Percentiles rank a stretch among this genome's conserved stretches.
Conservation (phyloP, 2,329 filamentous ascomycete genomes). For the Fusarium pseudocircinatum region DNA sequence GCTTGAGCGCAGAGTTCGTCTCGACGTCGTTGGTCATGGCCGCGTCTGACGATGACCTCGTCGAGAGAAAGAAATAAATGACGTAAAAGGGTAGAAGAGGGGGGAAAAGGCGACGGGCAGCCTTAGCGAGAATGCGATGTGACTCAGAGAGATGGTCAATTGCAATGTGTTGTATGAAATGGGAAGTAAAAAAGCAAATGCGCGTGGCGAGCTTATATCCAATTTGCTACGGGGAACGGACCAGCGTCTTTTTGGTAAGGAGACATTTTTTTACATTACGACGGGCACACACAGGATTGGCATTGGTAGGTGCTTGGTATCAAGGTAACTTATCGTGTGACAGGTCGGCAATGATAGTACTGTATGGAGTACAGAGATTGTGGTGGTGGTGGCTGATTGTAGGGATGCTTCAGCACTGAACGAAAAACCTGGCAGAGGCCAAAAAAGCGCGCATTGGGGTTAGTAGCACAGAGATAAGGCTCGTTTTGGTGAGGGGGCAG, state of each 20-base stretch:
- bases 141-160: background rate
- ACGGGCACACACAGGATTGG: background rate
- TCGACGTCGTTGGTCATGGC: conserved; percentile 42
- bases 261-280: background rate
- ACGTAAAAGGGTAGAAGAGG: background rate
- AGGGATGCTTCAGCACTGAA: background rate
- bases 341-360: conserved; percentile 16
- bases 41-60: conserved; percentile 36
- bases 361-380: conserved; percentile 11
- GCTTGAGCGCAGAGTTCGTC: conserved; percentile 39
- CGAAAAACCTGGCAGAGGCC: conserved; percentile 12
- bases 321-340: conserved; percentile 22
- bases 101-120: conserved; percentile 35
- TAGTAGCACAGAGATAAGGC: conserved; percentile 21
- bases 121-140: conserved; percentile 14
- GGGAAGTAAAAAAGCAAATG: background rate
- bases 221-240: conserved; percentile 17
- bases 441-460: conserved; percentile 27
- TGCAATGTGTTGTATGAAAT: background rate
- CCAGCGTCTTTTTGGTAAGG: conserved; percentile 3
- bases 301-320: conserved; percentile 9
- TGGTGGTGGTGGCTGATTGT: conserved; percentile 1
- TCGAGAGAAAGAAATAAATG: conserved; percentile 20
- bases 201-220: conserved; percentile 27
- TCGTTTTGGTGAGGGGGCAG: background rate